These are phyloP conservation scores for Bimuria novae-zelandiae DNA, from an alignment of 2,329 filamentous ascomycete species.

Conservation along the genomic window DNA sequence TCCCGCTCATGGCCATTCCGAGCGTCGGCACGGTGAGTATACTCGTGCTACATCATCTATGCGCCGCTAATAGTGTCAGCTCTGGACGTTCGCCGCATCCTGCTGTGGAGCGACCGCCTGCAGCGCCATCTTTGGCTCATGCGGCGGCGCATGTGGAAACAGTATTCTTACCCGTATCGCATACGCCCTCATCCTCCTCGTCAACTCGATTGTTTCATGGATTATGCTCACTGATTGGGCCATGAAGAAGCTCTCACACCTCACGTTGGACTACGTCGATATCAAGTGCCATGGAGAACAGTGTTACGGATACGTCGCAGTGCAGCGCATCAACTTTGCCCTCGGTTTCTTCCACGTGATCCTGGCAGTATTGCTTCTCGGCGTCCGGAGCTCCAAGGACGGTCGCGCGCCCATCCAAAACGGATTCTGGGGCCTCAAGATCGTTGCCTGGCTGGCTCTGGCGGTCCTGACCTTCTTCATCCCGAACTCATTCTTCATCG, in stretches of 20 bases:
- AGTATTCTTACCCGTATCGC: conserved; percentile 97
- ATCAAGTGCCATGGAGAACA: conserved; percentile 87
- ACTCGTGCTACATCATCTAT: conserved; percentile 4
- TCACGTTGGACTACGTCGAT: conserved; percentile 94
- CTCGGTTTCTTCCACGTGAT: conserved; percentile 92
- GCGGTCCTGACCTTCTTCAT: conserved; percentile 94
- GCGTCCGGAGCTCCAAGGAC: conserved; percentile 84
- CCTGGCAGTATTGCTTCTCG: conserved; percentile 81
- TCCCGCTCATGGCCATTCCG: conserved; percentile 87
- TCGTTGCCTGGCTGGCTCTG: conserved; percentile 84
- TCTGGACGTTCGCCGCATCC: conserved; percentile 79
- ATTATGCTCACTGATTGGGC: conserved; percentile 99
- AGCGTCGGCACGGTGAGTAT: conserved; percentile 79
- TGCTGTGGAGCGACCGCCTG: conserved; percentile 97
- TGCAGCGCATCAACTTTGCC: conserved; percentile 97
- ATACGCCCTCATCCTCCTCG: conserved; percentile 88
- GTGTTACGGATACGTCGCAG: conserved; percentile 94
- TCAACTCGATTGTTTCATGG: conserved; percentile 98
- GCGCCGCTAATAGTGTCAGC: conserved; percentile 52
- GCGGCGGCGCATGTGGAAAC: conserved; percentile 95
- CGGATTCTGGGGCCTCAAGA: conserved; percentile 98
- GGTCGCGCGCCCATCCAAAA: conserved; percentile 89
- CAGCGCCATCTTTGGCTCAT: conserved; percentile 92
- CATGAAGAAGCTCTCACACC: conserved; percentile 88
- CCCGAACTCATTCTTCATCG: conserved; percentile 89